Base-by-base conservation (phyloP, 192 early-diverging fungal genomes). In the Umbelopsis ramanniana region DNA sequence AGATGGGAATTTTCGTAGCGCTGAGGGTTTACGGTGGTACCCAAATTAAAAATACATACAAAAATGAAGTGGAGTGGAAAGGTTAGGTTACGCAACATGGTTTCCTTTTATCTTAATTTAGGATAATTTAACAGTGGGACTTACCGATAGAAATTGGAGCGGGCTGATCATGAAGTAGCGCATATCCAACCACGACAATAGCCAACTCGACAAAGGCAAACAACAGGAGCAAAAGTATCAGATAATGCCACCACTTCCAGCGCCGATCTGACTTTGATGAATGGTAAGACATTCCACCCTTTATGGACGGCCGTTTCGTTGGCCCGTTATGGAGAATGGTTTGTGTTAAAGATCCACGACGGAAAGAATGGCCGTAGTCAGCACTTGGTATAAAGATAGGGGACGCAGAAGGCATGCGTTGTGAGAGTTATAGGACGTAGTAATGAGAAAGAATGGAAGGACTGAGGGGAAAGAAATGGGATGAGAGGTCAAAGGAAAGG, bases 1-100 rank as follows among this genome's bases (percentile, higher is more conserved):
- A 11, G 76, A 75, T 46, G 83, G 79, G 35, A 83, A 86, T 29
- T 83, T 81, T 33, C 83, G 74, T 10, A 81, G 67, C 15, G 77
- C 85, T 86, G 67, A 45, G 40, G 38, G 17, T 12, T 29, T 11
- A 37, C 6, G 57, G 33, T 63, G 4, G 57, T 57, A 33, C 29
- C 29, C 26, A 3, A 7, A 26, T 54, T 54, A 26, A 23, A 43
- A 43, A 43, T 43, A 43, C 6, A 43, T 43, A 43, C 11, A 43
- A 24, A 38, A 52, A 10, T 12, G 6, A 40, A 10, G 46, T 45
- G 73, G n/a, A 29, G 19, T 55, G 19, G 12, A 6, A 15, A 40
- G 40, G 40, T 43, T 43, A 47, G 43, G 66, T 67, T 23, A 38
- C 35, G 63, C 66, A 68, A 69, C 26, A 17, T 15, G 38, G 15